Evolutionary conservation across 768 basidiomycete genomes (phyloP).

Genomic region (Lactifluus pinguis): DNA sequence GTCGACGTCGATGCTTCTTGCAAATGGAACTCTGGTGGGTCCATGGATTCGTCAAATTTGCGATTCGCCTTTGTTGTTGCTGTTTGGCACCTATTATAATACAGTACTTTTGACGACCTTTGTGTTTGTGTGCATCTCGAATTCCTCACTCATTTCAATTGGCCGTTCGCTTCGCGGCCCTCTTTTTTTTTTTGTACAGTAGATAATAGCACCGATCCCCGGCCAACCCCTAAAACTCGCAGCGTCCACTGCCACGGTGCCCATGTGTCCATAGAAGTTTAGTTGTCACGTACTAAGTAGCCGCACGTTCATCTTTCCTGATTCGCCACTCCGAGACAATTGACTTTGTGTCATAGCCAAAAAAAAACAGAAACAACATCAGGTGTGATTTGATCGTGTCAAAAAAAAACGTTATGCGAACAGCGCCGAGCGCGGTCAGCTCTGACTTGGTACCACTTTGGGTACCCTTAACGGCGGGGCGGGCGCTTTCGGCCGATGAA

Average conservation of each 20-base stretch:
- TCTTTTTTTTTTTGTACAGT: too few relatives aligned
- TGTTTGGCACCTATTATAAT: too few relatives aligned
- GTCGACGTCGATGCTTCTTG: not conserved
- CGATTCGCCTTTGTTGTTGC: not conserved
- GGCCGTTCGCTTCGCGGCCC: too few relatives aligned
- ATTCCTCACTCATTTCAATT: too few relatives aligned
- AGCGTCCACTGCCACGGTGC: too few relatives aligned
- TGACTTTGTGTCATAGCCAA: not conserved
- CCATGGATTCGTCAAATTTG: not conserved
- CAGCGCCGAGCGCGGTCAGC: not conserved
- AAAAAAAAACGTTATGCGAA: not conserved
- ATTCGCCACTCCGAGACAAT: not conserved
- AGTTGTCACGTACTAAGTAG: not conserved
- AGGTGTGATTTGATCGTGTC: not conserved
- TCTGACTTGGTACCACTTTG: not conserved
- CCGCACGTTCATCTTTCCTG: not conserved
- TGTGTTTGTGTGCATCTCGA: too few relatives aligned
- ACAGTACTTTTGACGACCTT: too few relatives aligned
- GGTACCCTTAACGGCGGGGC: not conserved
- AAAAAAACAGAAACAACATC: not conserved
- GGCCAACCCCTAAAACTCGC: too few relatives aligned
- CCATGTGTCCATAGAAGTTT: too few relatives aligned
- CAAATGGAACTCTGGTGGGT: slow-evolving; percentile 8
- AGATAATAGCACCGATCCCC: too few relatives aligned
- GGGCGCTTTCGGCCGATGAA: not conserved